A percentile compares a stretch with the other conserved stretches of the same genome.
These are phyloP conservation scores for Ceratobasidium sp. DNA, from an alignment of 1,284 basidiomycete species.

Conservation along the genomic window DNA sequence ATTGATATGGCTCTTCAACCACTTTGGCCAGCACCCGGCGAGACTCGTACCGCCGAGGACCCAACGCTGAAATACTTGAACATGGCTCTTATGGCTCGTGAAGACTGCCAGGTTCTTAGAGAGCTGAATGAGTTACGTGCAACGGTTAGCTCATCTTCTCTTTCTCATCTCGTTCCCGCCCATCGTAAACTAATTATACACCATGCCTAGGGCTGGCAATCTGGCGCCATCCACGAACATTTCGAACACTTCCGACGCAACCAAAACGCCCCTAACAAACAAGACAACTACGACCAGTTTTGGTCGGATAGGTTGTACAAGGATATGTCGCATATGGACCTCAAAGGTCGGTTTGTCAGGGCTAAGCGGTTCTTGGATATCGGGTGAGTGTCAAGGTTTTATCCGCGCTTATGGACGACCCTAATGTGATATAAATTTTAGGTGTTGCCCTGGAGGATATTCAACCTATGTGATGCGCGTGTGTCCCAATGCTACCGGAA, in stretches of 20 bases:
- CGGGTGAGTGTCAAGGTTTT: conserved; percentile 14
- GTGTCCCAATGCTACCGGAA: conserved; percentile 10
- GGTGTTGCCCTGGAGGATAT: conserved; percentile 42
- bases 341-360: neutral
- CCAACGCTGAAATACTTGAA: conserved; percentile 12
- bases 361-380: conserved; percentile 40
- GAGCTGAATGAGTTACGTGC: conserved; percentile 13
- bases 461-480: conserved; percentile 17
- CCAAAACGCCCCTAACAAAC: conserved; percentile 9
- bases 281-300: conserved; percentile 9
- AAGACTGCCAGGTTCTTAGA: conserved; percentile 4
- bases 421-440: neutral
- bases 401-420: neutral
- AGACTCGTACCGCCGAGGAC: neutral
- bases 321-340: conserved; percentile 19
- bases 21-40: neutral
- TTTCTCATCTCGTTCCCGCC: neutral
- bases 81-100: neutral
- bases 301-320: conserved; percentile 19
- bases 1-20: no score
- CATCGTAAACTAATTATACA: neutral
- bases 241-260: conserved; percentile 5
- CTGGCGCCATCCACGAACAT: conserved; percentile 2
- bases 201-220: conserved; percentile 5
- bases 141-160: neutral